A percentile compares a stretch with the other conserved stretches of the same genome.
Evolutionary conservation across 1,284 basidiomycete species (phyloP).

Genomic region (Garcileccinum viscosum): DNA sequence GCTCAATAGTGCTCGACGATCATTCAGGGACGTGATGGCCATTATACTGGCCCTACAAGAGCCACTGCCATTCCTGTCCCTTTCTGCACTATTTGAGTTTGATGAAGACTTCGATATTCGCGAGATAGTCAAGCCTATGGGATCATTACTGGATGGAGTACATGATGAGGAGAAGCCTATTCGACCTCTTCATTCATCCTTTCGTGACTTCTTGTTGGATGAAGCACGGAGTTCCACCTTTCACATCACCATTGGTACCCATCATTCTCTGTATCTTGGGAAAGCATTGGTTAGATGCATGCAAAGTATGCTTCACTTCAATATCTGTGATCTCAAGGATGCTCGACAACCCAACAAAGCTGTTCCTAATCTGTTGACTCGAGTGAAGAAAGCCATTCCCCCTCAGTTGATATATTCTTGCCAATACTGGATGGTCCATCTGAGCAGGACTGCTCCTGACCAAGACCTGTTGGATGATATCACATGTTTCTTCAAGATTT

Average conservation of each 20-base stretch:
- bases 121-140: neutral
- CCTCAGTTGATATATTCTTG: neutral
- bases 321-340: neutral
- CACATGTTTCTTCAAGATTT: neutral
- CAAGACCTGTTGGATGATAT: neutral
- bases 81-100: neutral
- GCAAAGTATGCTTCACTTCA: neutral
- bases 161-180: too few relatives aligned
- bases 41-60: neutral
- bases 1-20: neutral
- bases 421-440: neutral
- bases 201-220: neutral
- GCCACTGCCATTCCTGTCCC: neutral
- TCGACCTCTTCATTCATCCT: neutral
- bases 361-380: neutral
- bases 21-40: neutral
- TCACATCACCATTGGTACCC: neutral
- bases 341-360: neutral
- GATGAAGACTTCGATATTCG: neutral
- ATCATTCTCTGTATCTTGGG: neutral
- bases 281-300: neutral
- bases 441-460: neutral
- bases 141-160: neutral
- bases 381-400: neutral
- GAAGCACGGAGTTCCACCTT: neutral